phyloP scores from a whole-genome alignment of 306 rosid genomes.

The Comarum palustre region DNA sequence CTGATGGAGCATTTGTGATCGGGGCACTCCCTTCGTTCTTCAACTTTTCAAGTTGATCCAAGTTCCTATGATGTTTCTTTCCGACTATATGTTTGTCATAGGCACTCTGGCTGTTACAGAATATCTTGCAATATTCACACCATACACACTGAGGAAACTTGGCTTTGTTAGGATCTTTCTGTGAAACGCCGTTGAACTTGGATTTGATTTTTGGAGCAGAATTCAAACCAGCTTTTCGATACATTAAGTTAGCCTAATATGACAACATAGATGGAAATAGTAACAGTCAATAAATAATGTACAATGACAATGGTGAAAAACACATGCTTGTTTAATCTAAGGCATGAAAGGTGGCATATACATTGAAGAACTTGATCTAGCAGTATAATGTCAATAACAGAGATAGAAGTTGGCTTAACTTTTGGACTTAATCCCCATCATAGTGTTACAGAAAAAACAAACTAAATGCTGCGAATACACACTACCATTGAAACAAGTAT shows the following conservation, averaged over 20 bases:
- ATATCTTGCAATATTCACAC: conserved; percentile 65
- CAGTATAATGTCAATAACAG: background rate
- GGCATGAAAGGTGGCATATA: background rate
- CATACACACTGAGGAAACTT: conserved; percentile 48
- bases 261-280: background rate
- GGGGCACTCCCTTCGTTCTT: background rate
- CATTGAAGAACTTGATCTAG: background rate
- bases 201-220: conserved; percentile 39
- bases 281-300: background rate
- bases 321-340: background rate
- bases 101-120: conserved; percentile 51
- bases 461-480: background rate
- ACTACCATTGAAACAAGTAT: background rate
- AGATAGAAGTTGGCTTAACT: background rate
- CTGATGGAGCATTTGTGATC: conserved; percentile 14
- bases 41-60: conserved; percentile 38
- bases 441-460: background rate
- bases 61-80: conserved; percentile 60
- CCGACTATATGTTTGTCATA: conserved; percentile 52
- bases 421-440: background rate
- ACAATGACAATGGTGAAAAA: background rate
- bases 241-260: conserved; percentile 45
- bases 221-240: conserved; percentile 35
- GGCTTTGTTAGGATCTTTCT: conserved; percentile 38
- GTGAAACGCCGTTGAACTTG: conserved; percentile 29